Percentiles rank a stretch among this genome's conserved stretches.
These are phyloP conservation scores for Talaromyces rugulosus DNA, from an alignment of 2,329 filamentous ascomycete genomes.

Conservation along the genomic window DNA sequence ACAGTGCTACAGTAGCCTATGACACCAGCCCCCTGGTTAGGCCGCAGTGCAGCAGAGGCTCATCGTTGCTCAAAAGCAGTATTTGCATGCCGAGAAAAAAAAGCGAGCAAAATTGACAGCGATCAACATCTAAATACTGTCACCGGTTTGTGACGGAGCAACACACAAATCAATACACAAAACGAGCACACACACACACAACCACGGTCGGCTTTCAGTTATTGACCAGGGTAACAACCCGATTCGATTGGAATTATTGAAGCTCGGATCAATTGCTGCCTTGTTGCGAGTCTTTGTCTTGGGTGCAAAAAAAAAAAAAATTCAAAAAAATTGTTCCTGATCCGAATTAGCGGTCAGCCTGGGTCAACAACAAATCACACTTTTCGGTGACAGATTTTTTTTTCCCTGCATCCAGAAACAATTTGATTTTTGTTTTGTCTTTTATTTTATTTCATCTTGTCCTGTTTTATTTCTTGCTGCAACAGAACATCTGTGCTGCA, in stretches of 20 bases:
- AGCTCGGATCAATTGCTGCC: slow-evolving; percentile 9
- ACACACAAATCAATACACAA: background rate
- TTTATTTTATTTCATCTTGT: background rate
- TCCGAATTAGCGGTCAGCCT: slow-evolving; percentile 13
- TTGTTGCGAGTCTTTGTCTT: background rate
- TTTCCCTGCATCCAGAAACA: background rate
- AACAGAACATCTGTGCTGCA: background rate
- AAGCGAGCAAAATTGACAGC: background rate
- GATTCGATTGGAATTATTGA: background rate
- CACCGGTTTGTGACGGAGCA: background rate
- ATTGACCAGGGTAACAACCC: background rate
- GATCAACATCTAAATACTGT: background rate
- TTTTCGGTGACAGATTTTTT: slow-evolving; percentile 4
- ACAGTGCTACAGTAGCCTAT: slow-evolving; percentile 2
- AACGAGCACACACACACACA: background rate
- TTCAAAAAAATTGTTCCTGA: slow-evolving; percentile 11
- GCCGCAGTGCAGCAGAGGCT: slow-evolving; percentile 12
- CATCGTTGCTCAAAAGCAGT: background rate
- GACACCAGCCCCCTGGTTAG: slow-evolving; percentile 14
- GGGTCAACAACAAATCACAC: slow-evolving; percentile 8
- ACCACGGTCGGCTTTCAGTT: background rate
- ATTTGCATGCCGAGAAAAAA: background rate
- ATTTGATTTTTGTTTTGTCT: background rate
- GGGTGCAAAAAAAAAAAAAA: background rate
- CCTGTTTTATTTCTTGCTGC: background rate